A percentile compares a stretch with the other conserved stretches of the same genome.
Evolutionary conservation across 2,329 filamentous ascomycete genomes (phyloP).

Genomic region (Capronia coronata): DNA sequence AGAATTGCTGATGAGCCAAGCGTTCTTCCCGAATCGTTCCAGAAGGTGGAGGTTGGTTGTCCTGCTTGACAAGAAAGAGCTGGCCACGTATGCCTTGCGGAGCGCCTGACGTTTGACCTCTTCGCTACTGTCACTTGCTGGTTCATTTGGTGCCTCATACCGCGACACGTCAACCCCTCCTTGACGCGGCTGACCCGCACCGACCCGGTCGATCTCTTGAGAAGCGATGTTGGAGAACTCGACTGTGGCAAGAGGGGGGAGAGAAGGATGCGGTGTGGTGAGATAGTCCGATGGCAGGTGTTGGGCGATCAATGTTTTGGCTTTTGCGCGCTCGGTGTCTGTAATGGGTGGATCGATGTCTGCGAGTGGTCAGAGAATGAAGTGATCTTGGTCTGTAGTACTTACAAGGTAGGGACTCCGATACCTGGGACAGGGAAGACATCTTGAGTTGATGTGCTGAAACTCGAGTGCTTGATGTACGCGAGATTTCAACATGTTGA

Average conservation of each 20-base stretch:
- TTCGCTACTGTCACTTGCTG: slow-evolving; percentile 34
- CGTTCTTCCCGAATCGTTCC: slow-evolving; percentile 76
- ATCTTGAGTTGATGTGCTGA: slow-evolving; percentile 36
- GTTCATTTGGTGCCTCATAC: slow-evolving; percentile 70
- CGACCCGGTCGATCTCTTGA: slow-evolving; percentile 62
- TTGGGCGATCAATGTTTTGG: slow-evolving; percentile 61
- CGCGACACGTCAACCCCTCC: slow-evolving; percentile 67
- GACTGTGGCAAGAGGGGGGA: slow-evolving; percentile 49
- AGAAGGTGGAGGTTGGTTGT: slow-evolving; percentile 64
- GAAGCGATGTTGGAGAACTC: slow-evolving; percentile 61
- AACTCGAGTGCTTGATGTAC: too few species aligned
- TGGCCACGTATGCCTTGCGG: slow-evolving; percentile 52
- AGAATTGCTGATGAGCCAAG: slow-evolving; percentile 82
- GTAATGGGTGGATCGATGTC: slow-evolving; percentile 76
- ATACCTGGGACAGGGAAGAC: slow-evolving; percentile 62
- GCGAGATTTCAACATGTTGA: too few species aligned
- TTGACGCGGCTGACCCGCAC: slow-evolving; percentile 51
- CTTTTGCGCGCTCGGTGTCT: slow-evolving; percentile 53
- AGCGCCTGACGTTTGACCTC: slow-evolving; percentile 48
- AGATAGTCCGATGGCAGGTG: slow-evolving; percentile 53
- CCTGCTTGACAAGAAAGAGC: slow-evolving; percentile 52
- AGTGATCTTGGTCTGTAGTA: neutral
- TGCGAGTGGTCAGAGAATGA: slow-evolving; percentile 36
- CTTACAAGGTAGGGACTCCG: slow-evolving; percentile 47
- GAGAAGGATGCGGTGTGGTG: slow-evolving; percentile 51